Conservation (phyloP, 2,329 filamentous ascomycete genomes). For the Pezicula neosporulosa region DNA sequence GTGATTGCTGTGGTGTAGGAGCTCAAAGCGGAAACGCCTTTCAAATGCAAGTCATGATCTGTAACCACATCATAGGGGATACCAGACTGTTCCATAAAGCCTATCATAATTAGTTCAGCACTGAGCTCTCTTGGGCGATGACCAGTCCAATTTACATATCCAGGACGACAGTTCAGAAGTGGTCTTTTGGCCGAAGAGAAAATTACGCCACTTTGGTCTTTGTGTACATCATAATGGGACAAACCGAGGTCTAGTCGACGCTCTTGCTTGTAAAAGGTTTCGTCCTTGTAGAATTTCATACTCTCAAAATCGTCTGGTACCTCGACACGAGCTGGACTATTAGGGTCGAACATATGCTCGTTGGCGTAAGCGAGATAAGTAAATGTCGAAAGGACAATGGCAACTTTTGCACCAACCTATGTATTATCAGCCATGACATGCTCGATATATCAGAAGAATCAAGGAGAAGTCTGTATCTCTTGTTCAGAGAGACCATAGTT, state of each 20-base stretch:
- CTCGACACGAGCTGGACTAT: neutral
- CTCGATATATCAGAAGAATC: neutral
- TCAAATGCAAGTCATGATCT: slow-evolving; percentile 31
- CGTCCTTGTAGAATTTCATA: slow-evolving; percentile 9
- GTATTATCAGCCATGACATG: neutral
- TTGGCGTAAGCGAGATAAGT: slow-evolving; percentile 37
- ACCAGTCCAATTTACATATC: slow-evolving; percentile 32
- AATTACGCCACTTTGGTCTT: slow-evolving; percentile 31
- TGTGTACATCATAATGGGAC: slow-evolving; percentile 34
- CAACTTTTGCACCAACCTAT: slow-evolving; percentile 13
- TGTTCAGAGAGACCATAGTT: too few species aligned
- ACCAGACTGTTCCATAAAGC: slow-evolving; percentile 28
- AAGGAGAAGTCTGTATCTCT: neutral
- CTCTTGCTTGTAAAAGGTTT: slow-evolving; percentile 20
- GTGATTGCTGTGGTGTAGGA: slow-evolving; percentile 26
- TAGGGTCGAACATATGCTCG: slow-evolving; percentile 31
- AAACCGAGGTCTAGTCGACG: slow-evolving; percentile 32
- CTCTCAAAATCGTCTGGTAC: slow-evolving; percentile 14
- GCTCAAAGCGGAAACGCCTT: slow-evolving; percentile 15
- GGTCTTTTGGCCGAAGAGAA: slow-evolving; percentile 31
- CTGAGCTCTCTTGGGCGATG: slow-evolving; percentile 32
- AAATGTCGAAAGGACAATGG: slow-evolving; percentile 31
- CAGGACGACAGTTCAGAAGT: slow-evolving; percentile 33
- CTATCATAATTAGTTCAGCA: slow-evolving; percentile 33
- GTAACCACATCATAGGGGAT: slow-evolving; percentile 33